These are phyloP conservation scores for Tricholoma furcatifolium DNA, from an alignment of 768 basidiomycete species.

Conservation along the genomic window DNA sequence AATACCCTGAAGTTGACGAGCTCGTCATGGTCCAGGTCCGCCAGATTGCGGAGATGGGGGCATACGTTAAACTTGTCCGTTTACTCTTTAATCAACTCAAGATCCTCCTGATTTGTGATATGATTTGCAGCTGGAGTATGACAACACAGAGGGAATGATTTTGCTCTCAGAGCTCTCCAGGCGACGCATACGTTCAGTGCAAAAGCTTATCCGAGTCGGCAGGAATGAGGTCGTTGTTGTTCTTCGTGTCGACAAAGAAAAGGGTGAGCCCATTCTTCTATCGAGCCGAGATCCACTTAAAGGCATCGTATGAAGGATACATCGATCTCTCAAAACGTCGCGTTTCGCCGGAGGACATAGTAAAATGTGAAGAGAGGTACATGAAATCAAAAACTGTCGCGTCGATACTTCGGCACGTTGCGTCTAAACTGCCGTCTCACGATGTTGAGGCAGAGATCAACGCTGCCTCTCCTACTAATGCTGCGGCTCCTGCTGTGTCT, in stretches of 20 bases:
- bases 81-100: background rate
- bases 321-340: slow-evolving; percentile 98
- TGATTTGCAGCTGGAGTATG: slow-evolving; percentile 82
- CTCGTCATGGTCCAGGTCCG: slow-evolving; percentile 99
- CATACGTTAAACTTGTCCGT: slow-evolving; percentile 94
- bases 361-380: slow-evolving; percentile 98
- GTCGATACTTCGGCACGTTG: slow-evolving; percentile 89
- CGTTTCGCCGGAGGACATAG: slow-evolving; percentile 96
- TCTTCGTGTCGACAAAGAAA: slow-evolving; percentile 97
- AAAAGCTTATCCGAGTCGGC: slow-evolving; percentile 96
- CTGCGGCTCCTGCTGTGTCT: slow-evolving; percentile 16
- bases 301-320: slow-evolving; percentile 61
- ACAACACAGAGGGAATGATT: slow-evolving; percentile 99
- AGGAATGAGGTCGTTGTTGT: slow-evolving; percentile 99
- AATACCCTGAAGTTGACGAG: slow-evolving; percentile 95
- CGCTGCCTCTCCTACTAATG: slow-evolving; percentile 23
- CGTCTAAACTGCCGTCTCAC: slow-evolving; percentile 68
- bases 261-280: slow-evolving; percentile 54
- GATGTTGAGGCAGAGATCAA: slow-evolving; percentile 34
- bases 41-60: slow-evolving; percentile 99
- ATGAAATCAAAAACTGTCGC: slow-evolving; percentile 98
- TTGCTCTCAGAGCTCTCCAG: slow-evolving; percentile 96
- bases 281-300: background rate
- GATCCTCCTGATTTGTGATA: background rate
- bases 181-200: slow-evolving; percentile 94